Conservation (phyloP, 805 yeast species). For the Starmerella potacharoeniae region DNA sequence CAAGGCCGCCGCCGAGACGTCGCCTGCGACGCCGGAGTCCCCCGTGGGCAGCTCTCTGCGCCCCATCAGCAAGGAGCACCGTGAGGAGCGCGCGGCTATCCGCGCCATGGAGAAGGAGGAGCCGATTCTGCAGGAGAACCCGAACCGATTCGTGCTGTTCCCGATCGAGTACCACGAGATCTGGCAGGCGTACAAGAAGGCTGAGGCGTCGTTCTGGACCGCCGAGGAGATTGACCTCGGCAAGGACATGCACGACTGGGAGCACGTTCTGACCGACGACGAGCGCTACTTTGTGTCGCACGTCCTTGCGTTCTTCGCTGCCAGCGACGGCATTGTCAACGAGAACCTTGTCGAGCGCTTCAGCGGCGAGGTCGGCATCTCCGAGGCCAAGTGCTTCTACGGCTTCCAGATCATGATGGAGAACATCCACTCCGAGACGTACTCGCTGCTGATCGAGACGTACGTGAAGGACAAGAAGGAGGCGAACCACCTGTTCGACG, state of each 20-base stretch:
- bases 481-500: constrained; percentile 80
- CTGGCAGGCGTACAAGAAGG: constrained; percentile 98
- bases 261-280: constrained; percentile 71
- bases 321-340: constrained; percentile 96
- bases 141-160: constrained; percentile 79
- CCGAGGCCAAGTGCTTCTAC: constrained; percentile 97
- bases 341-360: constrained; percentile 96
- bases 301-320: constrained; percentile 95
- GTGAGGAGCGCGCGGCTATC: constrained; percentile 34
- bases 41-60: constrained; percentile 9
- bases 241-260: constrained; percentile 90
- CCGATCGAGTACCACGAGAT: constrained; percentile 95
- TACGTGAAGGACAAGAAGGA: constrained; percentile 95
- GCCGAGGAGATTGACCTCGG: constrained; percentile 96
- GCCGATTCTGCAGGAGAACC: constrained; percentile 78
- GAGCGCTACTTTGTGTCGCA: constrained; percentile 88
- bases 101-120: constrained; percentile 74
- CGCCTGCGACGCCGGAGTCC: constrained; percentile 7
- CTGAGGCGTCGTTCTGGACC: constrained; percentile 99
- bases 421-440: constrained; percentile 95
- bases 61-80: constrained; percentile 21
- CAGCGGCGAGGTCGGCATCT: constrained; percentile 91
- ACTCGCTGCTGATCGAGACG: constrained; percentile 86
- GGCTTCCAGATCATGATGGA: constrained; percentile 99
- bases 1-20: constrained; percentile 12